Evolutionary conservation across 2,329 filamentous ascomycete genomes (phyloP), one percentile per base, ranked within the genome.

Genomic region (Xylaria sp.): DNA sequence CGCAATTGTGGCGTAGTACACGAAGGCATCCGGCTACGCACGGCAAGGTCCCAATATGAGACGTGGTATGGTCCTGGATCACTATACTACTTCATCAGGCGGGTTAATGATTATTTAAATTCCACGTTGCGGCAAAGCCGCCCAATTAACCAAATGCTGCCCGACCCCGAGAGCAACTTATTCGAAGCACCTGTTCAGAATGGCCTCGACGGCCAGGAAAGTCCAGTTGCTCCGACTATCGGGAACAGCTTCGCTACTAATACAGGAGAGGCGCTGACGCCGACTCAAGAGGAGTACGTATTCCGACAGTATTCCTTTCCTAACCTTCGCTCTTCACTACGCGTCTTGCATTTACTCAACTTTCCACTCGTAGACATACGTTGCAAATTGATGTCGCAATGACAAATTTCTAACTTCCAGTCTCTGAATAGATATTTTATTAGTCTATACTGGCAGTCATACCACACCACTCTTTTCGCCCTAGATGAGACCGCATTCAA

Each of bases 401-500:
- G 13, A 31, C 2, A 18, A 18, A 18, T 15, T 52, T 28, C 28
- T 12, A 18, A 25, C 28, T 31, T 28, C 31, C 12, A 28, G 28
- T 18, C 23, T 28, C 8, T 3, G 3, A 52, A 52, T 28, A 52
- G 50, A 23, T 52, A 52, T 52, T 82, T 85, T 28, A 73, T 86
- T 1, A 77, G 78, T 15, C 74, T 85, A 0, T 86, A 84, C 70
- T 86, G 84, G 84, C 78, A 84, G 52, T 79, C 81, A 0, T 84
- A 82, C 63, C 81, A 86, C 56, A 77, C 75, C 1, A 73, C 81
- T 0, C 79, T 78, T 55, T 82, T 81, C 1, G 79, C 86, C 3
- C 65, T 86, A 2, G 79, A 84, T 34, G 82, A 84, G 65, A 67
- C 71, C 1, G 81, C 82, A 50, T 85, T 86, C 67, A 80, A 77